Evolutionary conservation across 129 eudicot species (phyloP).

Genomic region (Apium graveolens): DNA sequence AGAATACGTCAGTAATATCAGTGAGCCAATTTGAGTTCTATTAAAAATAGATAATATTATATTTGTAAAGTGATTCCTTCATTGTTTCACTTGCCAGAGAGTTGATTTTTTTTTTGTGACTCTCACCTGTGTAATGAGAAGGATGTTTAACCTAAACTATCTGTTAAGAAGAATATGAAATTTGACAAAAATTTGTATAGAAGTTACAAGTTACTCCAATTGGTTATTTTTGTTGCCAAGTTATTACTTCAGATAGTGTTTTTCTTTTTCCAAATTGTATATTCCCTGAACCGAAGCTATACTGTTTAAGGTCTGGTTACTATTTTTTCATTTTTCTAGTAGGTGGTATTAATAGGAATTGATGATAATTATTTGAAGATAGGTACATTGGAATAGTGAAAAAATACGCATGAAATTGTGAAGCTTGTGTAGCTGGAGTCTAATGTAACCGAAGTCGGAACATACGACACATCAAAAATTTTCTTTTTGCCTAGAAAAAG

Average conservation of each 20-base stretch:
- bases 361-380: no score
- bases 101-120: background rate
- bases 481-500: no score
- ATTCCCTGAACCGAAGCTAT: background rate
- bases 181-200: background rate
- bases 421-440: no score
- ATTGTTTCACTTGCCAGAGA: background rate
- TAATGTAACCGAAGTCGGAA: no score
- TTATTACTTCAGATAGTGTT: background rate
- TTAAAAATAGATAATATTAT: background rate
- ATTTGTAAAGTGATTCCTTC: slow-evolving; percentile 2
- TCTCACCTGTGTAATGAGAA: background rate
- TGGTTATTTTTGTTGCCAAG: background rate
- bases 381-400: no score
- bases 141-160: background rate
- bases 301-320: background rate
- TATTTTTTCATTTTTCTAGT: no score
- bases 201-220: background rate
- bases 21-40: background rate
- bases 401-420: no score
- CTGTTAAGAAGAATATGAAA: background rate
- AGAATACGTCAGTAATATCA: background rate
- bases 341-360: no score
- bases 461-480: no score
- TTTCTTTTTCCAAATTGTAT: background rate